Conservation (phyloP, 1,284 basidiomycete genomes). For the Ustilago tritici region DNA sequence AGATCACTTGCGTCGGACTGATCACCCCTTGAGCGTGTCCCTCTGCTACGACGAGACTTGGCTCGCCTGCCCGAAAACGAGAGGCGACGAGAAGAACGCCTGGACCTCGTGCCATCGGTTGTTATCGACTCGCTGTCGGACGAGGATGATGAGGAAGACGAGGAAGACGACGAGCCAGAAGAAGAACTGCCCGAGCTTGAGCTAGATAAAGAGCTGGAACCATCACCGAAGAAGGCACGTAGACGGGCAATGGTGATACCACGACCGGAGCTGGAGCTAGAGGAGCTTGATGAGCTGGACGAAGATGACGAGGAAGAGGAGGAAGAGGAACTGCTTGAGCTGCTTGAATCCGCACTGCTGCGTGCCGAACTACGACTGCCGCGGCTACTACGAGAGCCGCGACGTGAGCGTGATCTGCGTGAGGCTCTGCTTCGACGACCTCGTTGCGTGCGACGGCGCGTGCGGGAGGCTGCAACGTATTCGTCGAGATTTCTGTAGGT, state of each 20-base stretch:
- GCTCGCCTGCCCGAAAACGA: slow-evolving; percentile 26
- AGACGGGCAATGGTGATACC: slow-evolving; percentile 61
- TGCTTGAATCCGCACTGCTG: slow-evolving; percentile 41
- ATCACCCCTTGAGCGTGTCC: slow-evolving; percentile 32
- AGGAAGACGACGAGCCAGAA: slow-evolving; percentile 33
- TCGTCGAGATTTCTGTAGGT: slow-evolving; percentile 65
- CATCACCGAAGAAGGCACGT: slow-evolving; percentile 67
- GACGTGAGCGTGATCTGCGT: slow-evolving; percentile 25
- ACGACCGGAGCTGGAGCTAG: slow-evolving; percentile 51
- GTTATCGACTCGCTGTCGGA: slow-evolving; percentile 30
- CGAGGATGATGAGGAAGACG: slow-evolving; percentile 22
- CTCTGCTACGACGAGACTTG: slow-evolving; percentile 31
- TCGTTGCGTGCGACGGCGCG: slow-evolving; percentile 35
- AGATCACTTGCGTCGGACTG: slow-evolving; percentile 43
- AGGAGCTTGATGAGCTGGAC: slow-evolving; percentile 30
- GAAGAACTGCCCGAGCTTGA: slow-evolving; percentile 43
- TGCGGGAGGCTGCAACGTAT: slow-evolving; percentile 60
- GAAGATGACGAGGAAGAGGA: slow-evolving; percentile 36
- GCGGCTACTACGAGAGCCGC: slow-evolving; percentile 46
- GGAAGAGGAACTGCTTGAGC: slow-evolving; percentile 45
- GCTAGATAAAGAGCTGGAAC: slow-evolving; percentile 50
- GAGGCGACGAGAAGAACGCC: slow-evolving; percentile 43
- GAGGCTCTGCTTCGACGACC: slow-evolving; percentile 8
- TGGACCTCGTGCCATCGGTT: slow-evolving; percentile 33
- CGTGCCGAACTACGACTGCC: slow-evolving; percentile 41